Conservation (phyloP, 2,329 filamentous ascomycete genomes). For the Xylariaceae sp. region DNA sequence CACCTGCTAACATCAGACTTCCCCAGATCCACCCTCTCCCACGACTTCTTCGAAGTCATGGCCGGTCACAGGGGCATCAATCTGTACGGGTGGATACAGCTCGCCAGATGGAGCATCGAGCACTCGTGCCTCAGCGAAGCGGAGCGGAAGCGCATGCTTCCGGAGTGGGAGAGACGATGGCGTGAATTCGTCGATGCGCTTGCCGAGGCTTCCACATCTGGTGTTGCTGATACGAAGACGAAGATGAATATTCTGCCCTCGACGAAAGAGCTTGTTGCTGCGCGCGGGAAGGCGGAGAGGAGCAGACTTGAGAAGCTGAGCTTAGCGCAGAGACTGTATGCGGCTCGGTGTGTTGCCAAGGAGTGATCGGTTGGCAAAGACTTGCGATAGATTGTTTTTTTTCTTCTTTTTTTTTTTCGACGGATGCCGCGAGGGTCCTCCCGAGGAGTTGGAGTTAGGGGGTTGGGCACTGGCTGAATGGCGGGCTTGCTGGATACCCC, state of each 20-base stretch:
- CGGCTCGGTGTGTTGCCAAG: no score
- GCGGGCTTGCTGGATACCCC: no score
- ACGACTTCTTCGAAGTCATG: slow-evolving; percentile 74
- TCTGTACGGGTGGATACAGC: slow-evolving; percentile 66
- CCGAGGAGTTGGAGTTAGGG: no score
- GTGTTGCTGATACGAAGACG: no score
- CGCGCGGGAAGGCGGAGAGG: no score
- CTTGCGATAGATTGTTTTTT: background rate
- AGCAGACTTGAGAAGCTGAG: no score
- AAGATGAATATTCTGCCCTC: no score
- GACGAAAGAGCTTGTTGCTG: no score
- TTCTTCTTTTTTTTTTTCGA: background rate
- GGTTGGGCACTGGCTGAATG: no score
- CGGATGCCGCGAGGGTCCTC: background rate
- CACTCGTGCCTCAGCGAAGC: slow-evolving; percentile 48
- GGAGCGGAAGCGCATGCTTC: slow-evolving; percentile 34
- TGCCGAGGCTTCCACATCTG: background rate
- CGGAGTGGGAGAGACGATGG: slow-evolving; percentile 53
- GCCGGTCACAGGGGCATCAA: slow-evolving; percentile 62
- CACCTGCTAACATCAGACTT: background rate
- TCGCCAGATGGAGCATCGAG: slow-evolving; percentile 57
- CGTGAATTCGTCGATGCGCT: slow-evolving; percentile 43
- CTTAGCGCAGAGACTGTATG: no score
- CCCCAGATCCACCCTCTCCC: slow-evolving; percentile 61
- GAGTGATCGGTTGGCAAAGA: no score